Conservation (phyloP, 371 early-diverging fungal species). For the Saksenaea vasiformis region DNA sequence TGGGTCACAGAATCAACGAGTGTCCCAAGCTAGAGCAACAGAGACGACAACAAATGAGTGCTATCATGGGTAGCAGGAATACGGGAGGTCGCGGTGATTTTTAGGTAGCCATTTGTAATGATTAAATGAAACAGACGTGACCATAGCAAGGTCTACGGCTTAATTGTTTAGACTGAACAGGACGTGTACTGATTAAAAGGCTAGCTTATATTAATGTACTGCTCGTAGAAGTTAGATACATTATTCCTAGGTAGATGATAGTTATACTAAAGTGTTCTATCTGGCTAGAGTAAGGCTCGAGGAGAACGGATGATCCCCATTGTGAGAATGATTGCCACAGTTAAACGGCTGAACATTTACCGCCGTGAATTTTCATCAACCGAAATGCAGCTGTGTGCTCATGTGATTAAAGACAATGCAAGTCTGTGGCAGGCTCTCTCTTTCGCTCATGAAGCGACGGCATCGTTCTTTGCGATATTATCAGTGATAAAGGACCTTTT, state of each 20-base stretch:
- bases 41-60: conserved; percentile 59
- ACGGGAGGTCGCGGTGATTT: conserved; percentile 46
- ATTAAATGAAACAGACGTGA: neutral
- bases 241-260: no score
- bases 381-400: neutral
- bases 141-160: no score
- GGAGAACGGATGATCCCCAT: no score
- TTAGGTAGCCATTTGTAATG: conserved; percentile 13
- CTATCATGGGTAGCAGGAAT: conserved; percentile 41
- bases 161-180: no score
- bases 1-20: conserved; percentile 91
- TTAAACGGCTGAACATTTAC: no score
- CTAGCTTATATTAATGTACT: no score
- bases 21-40: conserved; percentile 88
- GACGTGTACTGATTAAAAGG: no score
- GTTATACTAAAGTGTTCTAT: no score
- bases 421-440: neutral
- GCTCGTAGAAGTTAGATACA: no score
- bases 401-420: neutral
- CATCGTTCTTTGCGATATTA: neutral
- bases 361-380: no score
- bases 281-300: no score
- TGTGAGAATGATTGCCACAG: no score
- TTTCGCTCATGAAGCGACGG: neutral
- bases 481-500: neutral